phyloP scores from a whole-genome alignment of 768 basidiomycete genomes.

The Tulasnella calospora region DNA sequence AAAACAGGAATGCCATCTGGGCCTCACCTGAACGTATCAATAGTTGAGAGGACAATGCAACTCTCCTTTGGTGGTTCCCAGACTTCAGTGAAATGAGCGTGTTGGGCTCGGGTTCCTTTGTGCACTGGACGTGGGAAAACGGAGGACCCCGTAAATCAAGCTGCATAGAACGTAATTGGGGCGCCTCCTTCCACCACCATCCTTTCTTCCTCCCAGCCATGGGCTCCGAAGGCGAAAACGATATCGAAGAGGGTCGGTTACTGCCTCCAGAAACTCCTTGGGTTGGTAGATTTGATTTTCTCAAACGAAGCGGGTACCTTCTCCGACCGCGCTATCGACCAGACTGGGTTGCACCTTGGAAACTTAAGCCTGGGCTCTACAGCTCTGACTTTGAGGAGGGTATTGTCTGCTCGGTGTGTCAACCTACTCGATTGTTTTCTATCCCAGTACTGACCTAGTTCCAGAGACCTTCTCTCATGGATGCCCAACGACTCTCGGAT shows the following conservation, averaged over 20 bases:
- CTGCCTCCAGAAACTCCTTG: background rate
- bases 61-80: too few relatives aligned
- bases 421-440: background rate
- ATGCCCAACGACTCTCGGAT: constrained; percentile 4
- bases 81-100: too few relatives aligned
- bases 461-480: background rate
- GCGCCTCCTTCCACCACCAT: background rate
- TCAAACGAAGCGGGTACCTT: background rate
- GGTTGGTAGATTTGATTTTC: background rate
- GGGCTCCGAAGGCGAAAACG: background rate
- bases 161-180: too few relatives aligned
- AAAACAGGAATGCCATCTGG: too few relatives aligned
- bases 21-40: too few relatives aligned
- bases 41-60: too few relatives aligned
- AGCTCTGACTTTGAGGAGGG: background rate
- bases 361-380: background rate
- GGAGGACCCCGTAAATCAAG: too few relatives aligned
- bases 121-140: too few relatives aligned
- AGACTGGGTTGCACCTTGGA: background rate
- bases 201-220: background rate
- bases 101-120: too few relatives aligned
- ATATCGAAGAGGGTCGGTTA: background rate
- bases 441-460: background rate
- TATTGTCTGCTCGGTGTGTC: background rate
- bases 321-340: background rate